These are phyloP conservation scores for Coniochaeta sp. DNA, from an alignment of 2,329 filamentous ascomycete genomes.

Conservation along the genomic window DNA sequence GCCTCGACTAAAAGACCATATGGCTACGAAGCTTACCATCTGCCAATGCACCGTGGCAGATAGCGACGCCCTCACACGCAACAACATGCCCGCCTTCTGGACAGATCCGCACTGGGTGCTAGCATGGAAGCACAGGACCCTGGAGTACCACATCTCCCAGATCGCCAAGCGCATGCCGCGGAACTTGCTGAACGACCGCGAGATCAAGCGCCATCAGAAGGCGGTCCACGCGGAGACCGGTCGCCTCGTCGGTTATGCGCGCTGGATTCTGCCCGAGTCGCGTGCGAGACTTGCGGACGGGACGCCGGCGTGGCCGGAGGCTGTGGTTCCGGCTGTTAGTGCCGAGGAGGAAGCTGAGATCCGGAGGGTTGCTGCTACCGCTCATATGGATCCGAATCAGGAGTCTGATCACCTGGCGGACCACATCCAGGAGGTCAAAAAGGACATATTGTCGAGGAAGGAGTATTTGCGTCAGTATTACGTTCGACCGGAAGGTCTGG, in stretches of 20 bases:
- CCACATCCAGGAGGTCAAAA: background rate
- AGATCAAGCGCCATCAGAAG: constrained; percentile 11
- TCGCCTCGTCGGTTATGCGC: constrained; percentile 13
- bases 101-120: background rate
- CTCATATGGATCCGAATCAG: background rate
- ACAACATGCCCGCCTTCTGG: constrained; percentile 1
- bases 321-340: background rate
- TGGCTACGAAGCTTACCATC: background rate
- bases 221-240: constrained; percentile 14
- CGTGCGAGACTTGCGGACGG: background rate
- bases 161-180: constrained; percentile 5
- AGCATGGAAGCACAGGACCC: background rate
- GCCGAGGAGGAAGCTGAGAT: background rate
- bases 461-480: background rate
- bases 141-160: background rate
- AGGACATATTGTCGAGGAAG: background rate
- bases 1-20: background rate
- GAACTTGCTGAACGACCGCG: constrained; percentile 10
- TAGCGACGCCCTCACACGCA: background rate
- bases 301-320: constrained; percentile 1
- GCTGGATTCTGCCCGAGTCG: constrained; percentile 10
- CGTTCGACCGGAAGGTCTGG: background rate
- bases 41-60: background rate
- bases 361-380: background rate
- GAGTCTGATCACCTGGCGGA: background rate